A percentile compares a stretch with the other conserved stretches of the same genome.
These are phyloP conservation scores for Dendrocalamus latiflorus DNA, from an alignment of 202 grass and related monocot species.

Conservation along the genomic window DNA sequence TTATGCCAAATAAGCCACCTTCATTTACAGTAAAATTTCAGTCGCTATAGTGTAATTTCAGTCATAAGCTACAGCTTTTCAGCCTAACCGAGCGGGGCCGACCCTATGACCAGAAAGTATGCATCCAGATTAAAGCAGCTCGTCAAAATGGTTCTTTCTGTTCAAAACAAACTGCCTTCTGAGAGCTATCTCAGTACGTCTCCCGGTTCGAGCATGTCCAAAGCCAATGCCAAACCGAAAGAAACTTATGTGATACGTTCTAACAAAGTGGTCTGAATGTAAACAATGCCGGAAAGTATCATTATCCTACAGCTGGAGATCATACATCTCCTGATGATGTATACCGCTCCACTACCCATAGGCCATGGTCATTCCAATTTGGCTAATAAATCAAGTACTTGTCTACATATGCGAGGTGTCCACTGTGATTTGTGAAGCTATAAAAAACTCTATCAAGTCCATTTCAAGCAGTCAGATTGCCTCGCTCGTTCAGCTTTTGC, in stretches of 20 bases:
- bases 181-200: too few relatives aligned
- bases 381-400: background rate
- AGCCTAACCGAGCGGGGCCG: too few relatives aligned
- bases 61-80: too few relatives aligned
- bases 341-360: background rate
- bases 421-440: too few relatives aligned
- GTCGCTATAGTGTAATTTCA: too few relatives aligned
- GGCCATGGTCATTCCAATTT: background rate
- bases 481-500: too few relatives aligned
- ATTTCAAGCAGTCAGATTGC: too few relatives aligned
- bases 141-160: conserved; percentile 8
- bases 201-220: background rate
- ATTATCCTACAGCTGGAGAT: background rate
- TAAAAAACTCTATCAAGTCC: background rate
- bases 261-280: background rate
- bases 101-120: background rate
- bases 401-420: too few relatives aligned
- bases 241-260: background rate
- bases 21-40: too few relatives aligned
- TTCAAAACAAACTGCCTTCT: background rate
- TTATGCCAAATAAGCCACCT: too few relatives aligned
- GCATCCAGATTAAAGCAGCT: background rate
- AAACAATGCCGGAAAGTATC: background rate
- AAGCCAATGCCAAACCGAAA: too few relatives aligned
- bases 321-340: background rate